These are phyloP conservation scores for Taphrina confusa DNA, from an alignment of 1,139 yeast genomes.

Conservation along the genomic window DNA sequence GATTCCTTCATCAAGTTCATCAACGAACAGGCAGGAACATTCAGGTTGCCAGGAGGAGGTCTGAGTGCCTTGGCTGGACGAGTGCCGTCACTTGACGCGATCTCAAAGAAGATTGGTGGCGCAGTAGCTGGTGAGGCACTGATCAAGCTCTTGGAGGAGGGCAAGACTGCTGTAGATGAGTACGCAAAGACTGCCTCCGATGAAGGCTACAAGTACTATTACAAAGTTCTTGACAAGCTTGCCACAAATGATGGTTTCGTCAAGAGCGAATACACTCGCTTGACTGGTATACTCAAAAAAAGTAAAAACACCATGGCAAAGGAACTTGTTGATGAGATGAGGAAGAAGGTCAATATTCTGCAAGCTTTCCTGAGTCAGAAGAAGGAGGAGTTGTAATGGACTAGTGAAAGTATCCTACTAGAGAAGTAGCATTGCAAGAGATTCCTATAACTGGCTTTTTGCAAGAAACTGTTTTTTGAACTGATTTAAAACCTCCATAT, in stretches of 20 bases:
- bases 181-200: conserved; percentile 31
- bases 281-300: conserved; percentile 23
- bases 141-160: conserved; percentile 42
- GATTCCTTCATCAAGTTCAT: conserved; percentile 54
- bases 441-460: too few species aligned
- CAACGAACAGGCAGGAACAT: conserved; percentile 56
- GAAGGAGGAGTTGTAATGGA: conserved; percentile 20
- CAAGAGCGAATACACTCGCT: conserved; percentile 28
- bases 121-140: conserved; percentile 41
- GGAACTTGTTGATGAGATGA: conserved; percentile 26
- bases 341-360: conserved; percentile 33
- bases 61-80: conserved; percentile 60
- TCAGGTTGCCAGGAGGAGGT: conserved; percentile 58
- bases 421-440: too few species aligned
- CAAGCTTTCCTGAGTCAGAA: conserved; percentile 29
- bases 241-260: conserved; percentile 30
- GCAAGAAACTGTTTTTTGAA: too few species aligned
- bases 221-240: conserved; percentile 34
- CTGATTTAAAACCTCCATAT: too few species aligned
- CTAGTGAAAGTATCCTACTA: too few species aligned
- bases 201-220: conserved; percentile 33
- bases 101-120: conserved; percentile 32
- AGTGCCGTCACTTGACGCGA: conserved; percentile 51
- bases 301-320: conserved; percentile 16
- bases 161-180: conserved; percentile 43